Conservation (phyloP, 2,329 filamentous ascomycete species). For the Aspergillus phoenicis region DNA sequence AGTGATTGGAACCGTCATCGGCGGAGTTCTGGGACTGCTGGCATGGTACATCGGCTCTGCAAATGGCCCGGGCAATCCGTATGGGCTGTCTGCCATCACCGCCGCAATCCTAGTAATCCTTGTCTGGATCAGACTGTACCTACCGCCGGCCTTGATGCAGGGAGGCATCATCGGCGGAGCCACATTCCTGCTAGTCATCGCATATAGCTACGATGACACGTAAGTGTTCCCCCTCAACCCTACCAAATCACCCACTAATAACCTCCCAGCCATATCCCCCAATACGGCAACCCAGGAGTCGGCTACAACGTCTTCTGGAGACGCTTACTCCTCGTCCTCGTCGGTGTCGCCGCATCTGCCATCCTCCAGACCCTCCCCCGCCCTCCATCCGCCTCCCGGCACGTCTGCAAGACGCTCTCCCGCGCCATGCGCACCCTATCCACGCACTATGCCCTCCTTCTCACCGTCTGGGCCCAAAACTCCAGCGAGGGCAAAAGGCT, state of each 20-base stretch:
- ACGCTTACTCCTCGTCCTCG: conserved; percentile 46
- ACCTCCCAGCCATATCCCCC: conserved; percentile 38
- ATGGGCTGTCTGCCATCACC: conserved; percentile 50
- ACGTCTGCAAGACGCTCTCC: conserved; percentile 51
- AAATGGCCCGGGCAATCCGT: conserved; percentile 52
- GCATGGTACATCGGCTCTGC: conserved; percentile 58
- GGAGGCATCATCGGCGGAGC: conserved; percentile 44
- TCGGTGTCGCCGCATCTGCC: conserved; percentile 48
- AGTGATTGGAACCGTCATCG: conserved; percentile 49
- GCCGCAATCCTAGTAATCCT: conserved; percentile 35
- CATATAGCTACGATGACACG: conserved; percentile 53
- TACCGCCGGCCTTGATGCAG: conserved; percentile 34
- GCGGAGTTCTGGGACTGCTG: conserved; percentile 51
- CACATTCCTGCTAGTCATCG: conserved; percentile 51
- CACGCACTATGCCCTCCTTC: conserved; percentile 54
- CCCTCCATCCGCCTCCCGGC: conserved; percentile 51
- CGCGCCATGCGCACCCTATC: conserved; percentile 47
- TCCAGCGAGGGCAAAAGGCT: conserved; percentile 25
- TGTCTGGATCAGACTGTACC: conserved; percentile 41
- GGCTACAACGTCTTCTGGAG: conserved; percentile 56
- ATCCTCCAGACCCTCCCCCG: conserved; percentile 52
- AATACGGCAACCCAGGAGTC: conserved; percentile 51
- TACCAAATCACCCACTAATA: background rate
- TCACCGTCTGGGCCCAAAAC: conserved; percentile 48
- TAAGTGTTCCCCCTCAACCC: conserved; percentile 28